Evolutionary conservation across 2,329 filamentous ascomycete genomes (phyloP), one percentile per base, ranked within the genome.

Genomic region (Proliferodiscus dingleyae): DNA sequence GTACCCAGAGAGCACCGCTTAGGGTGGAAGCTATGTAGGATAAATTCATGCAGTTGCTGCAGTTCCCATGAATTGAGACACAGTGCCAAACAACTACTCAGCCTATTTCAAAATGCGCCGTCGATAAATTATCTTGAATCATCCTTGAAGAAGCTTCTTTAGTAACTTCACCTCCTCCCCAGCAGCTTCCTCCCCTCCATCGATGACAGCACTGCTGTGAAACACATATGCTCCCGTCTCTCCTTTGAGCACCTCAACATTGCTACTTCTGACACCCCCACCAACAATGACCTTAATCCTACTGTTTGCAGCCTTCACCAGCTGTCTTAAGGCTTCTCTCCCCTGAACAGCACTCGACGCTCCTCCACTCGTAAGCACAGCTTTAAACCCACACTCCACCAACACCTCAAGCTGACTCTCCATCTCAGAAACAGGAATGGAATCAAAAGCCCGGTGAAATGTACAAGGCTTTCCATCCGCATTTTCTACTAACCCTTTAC

Each of bases 371-470:
- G 72, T 77, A 18, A 80, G 60, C 9, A 80, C 64, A 1, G 63
- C 55, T 7, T 43, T 46, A 54, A 77, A 78, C 1, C 74, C 73
- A 43, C 68, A 68, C 4, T 34, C 28, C 1, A 54, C 46, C 39
- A 52, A 29, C 3, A 44, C 18, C 22, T 52, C 52, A 13, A 53
- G 19, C 30, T 50, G 43, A 3, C 18, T 11, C 22, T 33, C 8
- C 51, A 51, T 52, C n/a, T 34, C 15, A 7, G 11, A 11, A 3
- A 21, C 36, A 6, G 41, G 21, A 10, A 70, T 64, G 33, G 64
- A 53, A 54, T 78, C 75, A 50, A 78, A 73, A 0, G 75, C 75
- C 6, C 74, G 66, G 55, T 78, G 75, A 42, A 79, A 79, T 2
- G 74, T 78, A 54, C 73, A 77, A 2, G 70, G 68, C 21, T 66